These are phyloP conservation scores for Lotmaria passim DNA, from an alignment of 208 protist species.

Conservation along the genomic window DNA sequence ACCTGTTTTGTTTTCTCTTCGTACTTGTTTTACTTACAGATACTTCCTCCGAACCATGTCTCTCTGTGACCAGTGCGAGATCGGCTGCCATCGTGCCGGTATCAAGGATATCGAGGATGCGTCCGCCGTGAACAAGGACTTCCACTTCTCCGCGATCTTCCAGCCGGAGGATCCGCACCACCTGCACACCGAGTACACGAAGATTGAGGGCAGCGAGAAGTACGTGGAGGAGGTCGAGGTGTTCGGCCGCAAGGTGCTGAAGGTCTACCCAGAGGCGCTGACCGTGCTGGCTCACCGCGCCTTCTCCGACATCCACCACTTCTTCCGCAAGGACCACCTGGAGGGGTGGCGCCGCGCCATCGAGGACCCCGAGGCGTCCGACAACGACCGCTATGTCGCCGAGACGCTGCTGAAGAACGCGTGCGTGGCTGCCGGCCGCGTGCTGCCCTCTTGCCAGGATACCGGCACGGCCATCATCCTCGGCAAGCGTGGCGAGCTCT, in stretches of 20 bases:
- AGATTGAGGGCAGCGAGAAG: slow-evolving; percentile 75
- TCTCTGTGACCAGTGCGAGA: slow-evolving; percentile 79
- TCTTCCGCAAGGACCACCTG: slow-evolving; percentile 96
- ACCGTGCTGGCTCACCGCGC: slow-evolving; percentile 85
- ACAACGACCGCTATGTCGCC: slow-evolving; percentile 97
- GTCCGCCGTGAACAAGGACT: slow-evolving; percentile 46
- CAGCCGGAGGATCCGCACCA: slow-evolving; percentile 82
- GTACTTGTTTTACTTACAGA: neutral
- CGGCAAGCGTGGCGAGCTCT: slow-evolving; percentile 96
- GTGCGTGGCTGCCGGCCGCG: slow-evolving; percentile 90
- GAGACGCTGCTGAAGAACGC: slow-evolving; percentile 97
- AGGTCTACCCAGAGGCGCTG: slow-evolving; percentile 93
- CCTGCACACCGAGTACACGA: slow-evolving; percentile 86
- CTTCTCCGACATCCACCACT: slow-evolving; percentile 95
- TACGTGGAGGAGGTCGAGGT: slow-evolving; percentile 83
- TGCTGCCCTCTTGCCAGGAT: slow-evolving; percentile 96
- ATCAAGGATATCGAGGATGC: slow-evolving; percentile 82
- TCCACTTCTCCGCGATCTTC: slow-evolving; percentile 87
- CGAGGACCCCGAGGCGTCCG: slow-evolving; percentile 94
- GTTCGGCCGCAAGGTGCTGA: slow-evolving; percentile 75
- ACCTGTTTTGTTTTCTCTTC: neutral
- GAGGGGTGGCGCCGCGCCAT: slow-evolving; percentile 94
- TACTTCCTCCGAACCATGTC: slow-evolving; percentile 21
- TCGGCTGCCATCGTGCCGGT: slow-evolving; percentile 52
- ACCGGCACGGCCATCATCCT: slow-evolving; percentile 98